Conservation (phyloP, 2,329 filamentous ascomycete species). For the Exophiala sp. region DNA sequence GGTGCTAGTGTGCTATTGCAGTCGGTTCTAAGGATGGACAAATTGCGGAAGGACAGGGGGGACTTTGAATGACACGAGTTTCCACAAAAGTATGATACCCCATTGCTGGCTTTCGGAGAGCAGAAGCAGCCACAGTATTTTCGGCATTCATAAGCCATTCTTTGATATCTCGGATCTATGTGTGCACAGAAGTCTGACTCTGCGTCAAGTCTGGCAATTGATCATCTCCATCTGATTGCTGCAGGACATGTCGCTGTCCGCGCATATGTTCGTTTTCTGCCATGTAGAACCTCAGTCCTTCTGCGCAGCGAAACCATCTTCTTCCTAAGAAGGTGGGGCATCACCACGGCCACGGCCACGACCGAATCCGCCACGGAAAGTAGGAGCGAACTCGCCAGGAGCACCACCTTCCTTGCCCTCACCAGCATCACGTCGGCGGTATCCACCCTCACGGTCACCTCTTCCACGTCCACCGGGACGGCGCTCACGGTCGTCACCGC, state of each 20-base stretch:
- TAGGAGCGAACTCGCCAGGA: constrained; percentile 85
- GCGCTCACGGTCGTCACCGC: constrained; percentile 75
- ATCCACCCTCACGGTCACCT: constrained; percentile 82
- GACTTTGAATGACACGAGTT: constrained; percentile 11
- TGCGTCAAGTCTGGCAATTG: neutral
- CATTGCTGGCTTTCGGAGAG: neutral
- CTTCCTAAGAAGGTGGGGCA: constrained; percentile 48
- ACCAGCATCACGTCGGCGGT: constrained; percentile 84
- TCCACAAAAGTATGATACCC: neutral
- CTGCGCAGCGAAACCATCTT: neutral
- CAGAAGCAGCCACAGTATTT: too few relatives aligned
- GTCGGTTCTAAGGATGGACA: constrained; percentile 44
- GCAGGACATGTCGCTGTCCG: neutral
- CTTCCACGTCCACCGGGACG: constrained; percentile 80
- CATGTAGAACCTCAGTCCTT: neutral
- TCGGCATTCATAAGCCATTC: neutral
- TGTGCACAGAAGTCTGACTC: too few relatives aligned
- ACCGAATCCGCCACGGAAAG: constrained; percentile 88
- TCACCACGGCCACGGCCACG: constrained; percentile 82
- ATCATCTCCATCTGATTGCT: neutral
- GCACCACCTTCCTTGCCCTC: constrained; percentile 88
- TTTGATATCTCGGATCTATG: neutral
- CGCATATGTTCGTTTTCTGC: neutral
- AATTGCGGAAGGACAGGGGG: constrained; percentile 14
- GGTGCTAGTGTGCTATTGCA: constrained; percentile 27